Evolutionary conservation across 2,329 filamentous ascomycete genomes (phyloP).

Genomic region (Stemphylium lycopersici): DNA sequence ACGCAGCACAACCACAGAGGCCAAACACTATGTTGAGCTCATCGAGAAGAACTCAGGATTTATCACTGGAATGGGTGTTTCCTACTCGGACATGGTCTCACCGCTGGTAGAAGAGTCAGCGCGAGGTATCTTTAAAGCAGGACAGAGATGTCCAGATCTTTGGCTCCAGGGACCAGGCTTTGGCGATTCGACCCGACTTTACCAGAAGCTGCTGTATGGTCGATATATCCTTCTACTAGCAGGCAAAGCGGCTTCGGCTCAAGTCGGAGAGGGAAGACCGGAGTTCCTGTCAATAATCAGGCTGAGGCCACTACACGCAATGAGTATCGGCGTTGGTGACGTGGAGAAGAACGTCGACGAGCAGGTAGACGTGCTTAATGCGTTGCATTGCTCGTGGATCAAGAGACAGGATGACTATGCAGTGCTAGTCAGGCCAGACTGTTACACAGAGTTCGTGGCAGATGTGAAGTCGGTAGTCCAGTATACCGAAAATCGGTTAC

Average conservation of each 20-base stretch:
- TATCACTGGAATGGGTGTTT: constrained; percentile 57
- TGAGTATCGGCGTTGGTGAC: neutral
- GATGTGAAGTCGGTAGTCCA: neutral
- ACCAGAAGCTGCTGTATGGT: constrained; percentile 15
- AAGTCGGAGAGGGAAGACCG: neutral
- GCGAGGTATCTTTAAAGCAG: constrained; percentile 37
- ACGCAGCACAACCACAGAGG: constrained; percentile 53
- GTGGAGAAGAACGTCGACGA: neutral
- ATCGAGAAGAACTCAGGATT: constrained; percentile 58
- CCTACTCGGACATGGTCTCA: constrained; percentile 48
- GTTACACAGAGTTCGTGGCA: constrained; percentile 13
- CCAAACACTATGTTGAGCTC: constrained; percentile 55
- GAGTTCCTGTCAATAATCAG: constrained; percentile 4
- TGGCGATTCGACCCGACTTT: neutral
- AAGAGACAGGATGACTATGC: constrained; percentile 7
- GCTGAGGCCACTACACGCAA: constrained; percentile 1
- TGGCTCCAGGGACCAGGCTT: constrained; percentile 7
- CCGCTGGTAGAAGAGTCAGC: constrained; percentile 45
- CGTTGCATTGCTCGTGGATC: constrained; percentile 12
- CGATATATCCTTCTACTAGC: constrained; percentile 12
- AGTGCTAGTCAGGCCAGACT: constrained; percentile 17
- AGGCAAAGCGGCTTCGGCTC: neutral
- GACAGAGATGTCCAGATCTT: constrained; percentile 39
- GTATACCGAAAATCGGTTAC: neutral
- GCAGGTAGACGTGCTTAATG: neutral